phyloP scores from a whole-genome alignment of 2,329 filamentous ascomycete species.

The Ophiocordyceps robertsii region DNA sequence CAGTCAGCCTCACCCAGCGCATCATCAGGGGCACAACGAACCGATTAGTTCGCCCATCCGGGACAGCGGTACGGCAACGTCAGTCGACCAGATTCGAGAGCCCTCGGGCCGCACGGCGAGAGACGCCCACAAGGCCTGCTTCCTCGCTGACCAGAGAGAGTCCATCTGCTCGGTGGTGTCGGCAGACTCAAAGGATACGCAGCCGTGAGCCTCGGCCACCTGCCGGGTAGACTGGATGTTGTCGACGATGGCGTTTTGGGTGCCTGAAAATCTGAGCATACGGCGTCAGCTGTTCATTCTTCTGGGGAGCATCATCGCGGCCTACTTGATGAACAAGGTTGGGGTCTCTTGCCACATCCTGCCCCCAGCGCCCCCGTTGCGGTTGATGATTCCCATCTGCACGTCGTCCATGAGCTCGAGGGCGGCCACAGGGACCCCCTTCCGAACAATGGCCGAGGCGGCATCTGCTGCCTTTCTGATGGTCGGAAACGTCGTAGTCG shows the following conservation, averaged over 20 bases:
- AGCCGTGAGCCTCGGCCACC: slow-evolving; percentile 34
- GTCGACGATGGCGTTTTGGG: slow-evolving; percentile 43
- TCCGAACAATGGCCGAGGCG: slow-evolving; percentile 49
- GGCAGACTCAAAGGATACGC: slow-evolving; percentile 55
- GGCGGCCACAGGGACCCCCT: slow-evolving; percentile 53
- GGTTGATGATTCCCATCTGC: slow-evolving; percentile 57
- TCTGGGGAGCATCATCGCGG: no score
- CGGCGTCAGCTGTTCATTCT: neutral
- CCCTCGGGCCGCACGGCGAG: slow-evolving; percentile 49
- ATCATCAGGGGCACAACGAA: slow-evolving; percentile 2
- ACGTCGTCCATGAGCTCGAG: slow-evolving; percentile 51
- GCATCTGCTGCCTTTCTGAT: slow-evolving; percentile 49
- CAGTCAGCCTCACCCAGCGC: neutral
- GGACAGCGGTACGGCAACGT: slow-evolving; percentile 67
- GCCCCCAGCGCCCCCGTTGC: slow-evolving; percentile 41
- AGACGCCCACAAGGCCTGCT: slow-evolving; percentile 61
- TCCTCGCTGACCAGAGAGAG: slow-evolving; percentile 64
- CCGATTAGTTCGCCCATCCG: slow-evolving; percentile 56
- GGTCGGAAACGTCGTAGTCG: slow-evolving; percentile 45
- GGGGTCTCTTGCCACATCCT: slow-evolving; percentile 53
- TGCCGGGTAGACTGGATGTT: slow-evolving; percentile 43
- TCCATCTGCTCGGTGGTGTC: slow-evolving; percentile 47
- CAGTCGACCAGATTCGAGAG: slow-evolving; percentile 62
- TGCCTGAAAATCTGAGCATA: slow-evolving; percentile 43
- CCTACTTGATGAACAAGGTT: slow-evolving; percentile 57